Evolutionary conservation across 495 filamentous ascomycete genomes (phyloP), one percentile per base, ranked within the genome.

Genomic region (Penicillium mononematosum): DNA sequence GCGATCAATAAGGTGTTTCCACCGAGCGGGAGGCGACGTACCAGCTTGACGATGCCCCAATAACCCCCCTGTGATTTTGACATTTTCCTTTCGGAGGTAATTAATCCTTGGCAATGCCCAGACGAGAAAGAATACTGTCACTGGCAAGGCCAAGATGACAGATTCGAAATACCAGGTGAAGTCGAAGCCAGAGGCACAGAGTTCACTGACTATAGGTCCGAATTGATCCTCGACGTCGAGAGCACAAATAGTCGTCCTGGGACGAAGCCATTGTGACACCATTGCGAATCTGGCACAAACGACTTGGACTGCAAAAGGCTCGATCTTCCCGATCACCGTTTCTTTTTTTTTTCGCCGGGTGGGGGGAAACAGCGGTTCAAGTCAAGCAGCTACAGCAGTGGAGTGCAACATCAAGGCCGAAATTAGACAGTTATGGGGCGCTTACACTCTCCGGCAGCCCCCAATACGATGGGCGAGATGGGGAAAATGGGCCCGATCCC

Each of bases 141-240:
- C 77, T 4, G 75, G 60, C 10, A 82, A 67, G 11, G 77, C 68
- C 27, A 81, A 67, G 43, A 82, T 69, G 4, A 64, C 67, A 42
- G 78, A 69, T 64, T 82, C 74, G 49, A 80, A 80, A 29, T 71
- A 56, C 31, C 76, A 60, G 24, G 76, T 81, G 54, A 81, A 83
- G 44, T 83, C 78, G 60, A 83, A 75, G 45, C 60, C 57, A 61
- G 65, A 60, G 31, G 46, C 46, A 50, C 55, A 57, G 27, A 46
- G 25, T 9, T 39, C 48, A 45, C 44, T 45, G 29, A 49, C 55
- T 6, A 17, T 27, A 16, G 55, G 55, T 50, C 55, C 55, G 41
- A 57, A 50, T 31, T 41, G 45, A 49, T 57, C 44, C 31, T 57
- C 45, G 14, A 57, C 55, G 39, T 17, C 31, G 45, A 50, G 20